Evolutionary conservation across 2,329 filamentous ascomycete species (phyloP).

Genomic region (Aspergillus hiratsukae): DNA sequence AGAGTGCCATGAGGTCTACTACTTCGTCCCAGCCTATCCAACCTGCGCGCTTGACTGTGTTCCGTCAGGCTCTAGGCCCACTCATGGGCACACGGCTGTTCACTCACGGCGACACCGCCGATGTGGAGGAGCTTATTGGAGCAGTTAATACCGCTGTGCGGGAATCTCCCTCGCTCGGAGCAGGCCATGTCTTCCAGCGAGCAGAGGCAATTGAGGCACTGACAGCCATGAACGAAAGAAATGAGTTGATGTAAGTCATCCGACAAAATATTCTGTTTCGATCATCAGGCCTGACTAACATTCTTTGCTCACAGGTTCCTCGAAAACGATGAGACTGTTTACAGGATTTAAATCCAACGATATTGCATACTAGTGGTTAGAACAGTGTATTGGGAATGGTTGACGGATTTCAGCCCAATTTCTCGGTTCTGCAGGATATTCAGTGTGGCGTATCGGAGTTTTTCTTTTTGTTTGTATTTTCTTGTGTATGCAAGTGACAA

Average conservation of each 20-base stretch:
- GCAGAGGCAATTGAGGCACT: conserved; percentile 74
- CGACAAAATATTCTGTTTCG: not conserved
- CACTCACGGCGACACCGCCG: conserved; percentile 70
- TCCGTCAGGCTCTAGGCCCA: conserved; percentile 77
- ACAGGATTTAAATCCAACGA: conserved; percentile 55
- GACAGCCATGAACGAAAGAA: conserved; percentile 71
- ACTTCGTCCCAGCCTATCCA: conserved; percentile 38
- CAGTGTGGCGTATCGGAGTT: conserved; percentile 5
- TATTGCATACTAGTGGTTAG: conserved; percentile 1
- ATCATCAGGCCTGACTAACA: conserved; percentile 9
- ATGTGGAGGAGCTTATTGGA: conserved; percentile 67
- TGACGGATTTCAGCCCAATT: conserved; percentile 1
- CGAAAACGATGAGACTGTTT: conserved; percentile 58
- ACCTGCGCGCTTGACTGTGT: conserved; percentile 62
- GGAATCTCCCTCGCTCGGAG: conserved; percentile 39
- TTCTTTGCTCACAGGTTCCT: conserved; percentile 34
- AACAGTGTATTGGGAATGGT: not conserved
- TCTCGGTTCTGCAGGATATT: not conserved
- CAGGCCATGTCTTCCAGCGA: conserved; percentile 58
- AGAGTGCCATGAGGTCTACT: conserved; percentile 40
- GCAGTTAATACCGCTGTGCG: conserved; percentile 73
- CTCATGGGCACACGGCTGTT: conserved; percentile 81
- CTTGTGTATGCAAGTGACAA: conserved; percentile 6
- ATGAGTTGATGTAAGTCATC: conserved; percentile 81
- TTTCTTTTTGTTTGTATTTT: too few relatives aligned